Percentiles rank a stretch among this genome's conserved stretches.
Conservation (phyloP, 441 rosid genomes). For the Dalechampia spathulata region DNA sequence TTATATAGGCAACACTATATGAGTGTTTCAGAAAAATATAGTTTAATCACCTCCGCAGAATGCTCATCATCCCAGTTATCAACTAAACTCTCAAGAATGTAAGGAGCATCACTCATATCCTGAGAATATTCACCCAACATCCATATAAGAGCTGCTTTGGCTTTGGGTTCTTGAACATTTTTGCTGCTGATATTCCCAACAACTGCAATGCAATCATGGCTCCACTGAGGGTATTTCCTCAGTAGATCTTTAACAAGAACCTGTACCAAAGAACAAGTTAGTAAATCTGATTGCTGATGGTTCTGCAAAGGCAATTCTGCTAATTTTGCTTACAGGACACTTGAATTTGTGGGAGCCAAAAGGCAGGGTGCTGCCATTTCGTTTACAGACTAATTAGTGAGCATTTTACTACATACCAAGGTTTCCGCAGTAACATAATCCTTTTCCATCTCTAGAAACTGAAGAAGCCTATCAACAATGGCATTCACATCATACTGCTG, state of each 20-base stretch:
- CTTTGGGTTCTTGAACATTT: slow-evolving; percentile 90
- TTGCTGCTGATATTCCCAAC: slow-evolving; percentile 95
- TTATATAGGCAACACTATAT: neutral
- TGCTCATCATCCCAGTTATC: slow-evolving; percentile 97
- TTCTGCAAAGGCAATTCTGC: neutral
- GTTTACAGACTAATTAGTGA: neutral
- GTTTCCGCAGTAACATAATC: slow-evolving; percentile 97
- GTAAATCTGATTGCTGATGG: slow-evolving; percentile 10
- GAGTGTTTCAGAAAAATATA: neutral
- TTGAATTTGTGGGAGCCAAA: slow-evolving; percentile 1
- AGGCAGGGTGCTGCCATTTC: neutral
- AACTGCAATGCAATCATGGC: slow-evolving; percentile 98
- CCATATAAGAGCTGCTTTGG: slow-evolving; percentile 97
- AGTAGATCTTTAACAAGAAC: slow-evolving; percentile 96
- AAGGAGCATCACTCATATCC: slow-evolving; percentile 97
- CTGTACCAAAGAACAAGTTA: slow-evolving; percentile 30
- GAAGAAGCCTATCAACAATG: slow-evolving; percentile 98
- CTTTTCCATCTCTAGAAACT: slow-evolving; percentile 98
- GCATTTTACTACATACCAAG: slow-evolving; percentile 43
- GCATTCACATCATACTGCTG: slow-evolving; percentile 99
- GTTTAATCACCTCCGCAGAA: slow-evolving; percentile 66
- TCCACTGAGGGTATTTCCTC: slow-evolving; percentile 98
- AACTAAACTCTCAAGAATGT: slow-evolving; percentile 70
- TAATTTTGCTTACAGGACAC: neutral
- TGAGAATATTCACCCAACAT: slow-evolving; percentile 98